phyloP scores from a whole-genome alignment of 2,329 filamentous ascomycete species.

The Hirsutella minnesotensis region DNA sequence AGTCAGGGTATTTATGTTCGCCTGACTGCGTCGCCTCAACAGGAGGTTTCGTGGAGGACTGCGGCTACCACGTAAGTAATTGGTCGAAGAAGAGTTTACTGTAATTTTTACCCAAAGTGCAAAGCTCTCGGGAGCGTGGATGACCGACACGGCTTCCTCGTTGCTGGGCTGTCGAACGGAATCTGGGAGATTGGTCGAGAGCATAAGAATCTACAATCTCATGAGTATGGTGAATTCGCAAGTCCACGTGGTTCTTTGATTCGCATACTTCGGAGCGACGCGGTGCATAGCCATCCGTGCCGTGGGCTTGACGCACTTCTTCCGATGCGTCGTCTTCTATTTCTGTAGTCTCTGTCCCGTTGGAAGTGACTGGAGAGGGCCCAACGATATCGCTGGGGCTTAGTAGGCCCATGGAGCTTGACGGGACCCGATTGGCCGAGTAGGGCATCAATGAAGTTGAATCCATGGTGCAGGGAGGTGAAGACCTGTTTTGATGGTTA shows the following conservation, averaged over 20 bases:
- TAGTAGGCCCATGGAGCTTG: slow-evolving; percentile 42
- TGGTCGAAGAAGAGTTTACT: background rate
- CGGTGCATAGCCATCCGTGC: slow-evolving; percentile 4
- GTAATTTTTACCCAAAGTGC: slow-evolving; percentile 55
- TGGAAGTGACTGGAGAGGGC: slow-evolving; percentile 76
- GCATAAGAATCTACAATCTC: slow-evolving; percentile 32
- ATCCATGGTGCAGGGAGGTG: slow-evolving; percentile 25
- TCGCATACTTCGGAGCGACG: slow-evolving; percentile 20
- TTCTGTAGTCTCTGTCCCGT: slow-evolving; percentile 71
- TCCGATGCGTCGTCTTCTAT: slow-evolving; percentile 68
- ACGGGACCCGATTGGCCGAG: slow-evolving; percentile 34
- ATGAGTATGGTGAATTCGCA: slow-evolving; percentile 6
- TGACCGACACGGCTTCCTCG: slow-evolving; percentile 79
- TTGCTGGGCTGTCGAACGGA: slow-evolving; percentile 46
- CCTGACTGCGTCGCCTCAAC: slow-evolving; percentile 24
- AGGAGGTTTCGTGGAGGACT: slow-evolving; percentile 34
- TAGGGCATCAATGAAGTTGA: slow-evolving; percentile 39
- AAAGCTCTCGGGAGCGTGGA: slow-evolving; percentile 80
- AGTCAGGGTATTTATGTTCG: slow-evolving; percentile 24
- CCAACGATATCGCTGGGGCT: slow-evolving; percentile 61
- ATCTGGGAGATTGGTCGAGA: slow-evolving; percentile 46
- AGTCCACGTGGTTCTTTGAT: background rate
- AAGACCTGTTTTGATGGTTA: slow-evolving; percentile 18
- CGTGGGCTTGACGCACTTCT: slow-evolving; percentile 32
- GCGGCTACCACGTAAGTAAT: background rate